phyloP scores from a whole-genome alignment of 495 filamentous ascomycete genomes.

The Penicillium flavigenum region DNA sequence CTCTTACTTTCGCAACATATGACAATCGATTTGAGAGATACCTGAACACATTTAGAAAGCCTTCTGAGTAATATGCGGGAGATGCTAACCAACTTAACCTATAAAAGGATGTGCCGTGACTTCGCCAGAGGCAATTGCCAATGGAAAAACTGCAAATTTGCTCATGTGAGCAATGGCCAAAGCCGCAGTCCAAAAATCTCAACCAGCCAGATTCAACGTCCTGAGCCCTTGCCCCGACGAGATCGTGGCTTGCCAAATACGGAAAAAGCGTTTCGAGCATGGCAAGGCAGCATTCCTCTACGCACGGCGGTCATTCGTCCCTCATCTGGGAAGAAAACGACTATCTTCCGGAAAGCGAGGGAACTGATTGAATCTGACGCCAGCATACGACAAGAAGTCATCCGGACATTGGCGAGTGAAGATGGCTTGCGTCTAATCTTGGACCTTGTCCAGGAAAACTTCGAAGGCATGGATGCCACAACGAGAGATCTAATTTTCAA shows the following conservation, averaged over 20 bases:
- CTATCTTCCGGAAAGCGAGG: conserved; percentile 22
- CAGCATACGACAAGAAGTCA: conserved; percentile 28
- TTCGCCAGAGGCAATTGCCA: conserved; percentile 20
- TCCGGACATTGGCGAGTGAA: conserved; percentile 30
- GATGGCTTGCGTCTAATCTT: conserved; percentile 28
- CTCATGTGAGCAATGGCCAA: conserved; percentile 9
- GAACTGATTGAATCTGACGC: conserved; percentile 29
- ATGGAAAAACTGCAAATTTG: conserved; percentile 19
- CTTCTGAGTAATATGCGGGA: not conserved
- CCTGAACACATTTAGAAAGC: not conserved
- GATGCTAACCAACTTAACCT: not conserved
- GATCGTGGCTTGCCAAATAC: not conserved
- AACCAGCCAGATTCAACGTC: not conserved
- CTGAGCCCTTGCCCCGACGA: not conserved
- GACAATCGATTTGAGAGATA: not conserved
- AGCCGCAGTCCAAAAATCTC: not conserved
- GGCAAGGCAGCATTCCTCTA: conserved; percentile 16
- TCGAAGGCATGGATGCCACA: conserved; percentile 17
- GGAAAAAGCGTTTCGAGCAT: conserved; percentile 15
- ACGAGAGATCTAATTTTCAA: conserved; percentile 31
- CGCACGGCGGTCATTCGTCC: not conserved
- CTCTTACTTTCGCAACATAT: not conserved
- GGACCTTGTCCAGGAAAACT: conserved; percentile 28
- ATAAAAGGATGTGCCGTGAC: conserved; percentile 13
- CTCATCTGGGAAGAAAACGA: conserved; percentile 4